Evolutionary conservation across 208 protist genomes (phyloP).

Genomic region (Trypanosoma grayi): DNA sequence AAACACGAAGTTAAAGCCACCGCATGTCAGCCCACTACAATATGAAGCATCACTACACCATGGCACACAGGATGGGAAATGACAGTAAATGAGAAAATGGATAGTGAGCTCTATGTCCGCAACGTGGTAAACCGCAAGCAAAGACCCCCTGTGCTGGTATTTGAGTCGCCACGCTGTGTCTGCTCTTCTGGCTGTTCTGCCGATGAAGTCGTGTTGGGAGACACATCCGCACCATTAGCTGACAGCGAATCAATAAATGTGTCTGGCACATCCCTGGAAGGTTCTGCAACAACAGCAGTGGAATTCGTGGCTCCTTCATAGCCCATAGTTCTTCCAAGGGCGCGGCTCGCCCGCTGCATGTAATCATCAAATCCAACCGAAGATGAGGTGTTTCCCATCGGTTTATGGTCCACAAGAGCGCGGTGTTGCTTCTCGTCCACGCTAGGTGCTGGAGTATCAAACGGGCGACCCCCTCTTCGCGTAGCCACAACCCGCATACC

Average conservation of each 20-base stretch:
- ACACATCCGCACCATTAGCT: slow-evolving; percentile 2
- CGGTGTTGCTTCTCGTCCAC: background rate
- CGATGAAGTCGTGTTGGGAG: background rate
- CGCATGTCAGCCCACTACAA: too few species aligned
- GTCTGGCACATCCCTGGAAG: background rate
- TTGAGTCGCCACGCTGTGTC: background rate
- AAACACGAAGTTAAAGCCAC: background rate
- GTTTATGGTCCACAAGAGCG: too few species aligned
- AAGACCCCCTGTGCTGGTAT: background rate
- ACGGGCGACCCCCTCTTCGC: slow-evolving; percentile 11
- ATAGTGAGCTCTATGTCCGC: slow-evolving; percentile 5
- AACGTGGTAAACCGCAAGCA: slow-evolving; percentile 21
- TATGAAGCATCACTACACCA: too few species aligned
- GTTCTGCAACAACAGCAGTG: background rate
- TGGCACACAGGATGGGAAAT: too few species aligned
- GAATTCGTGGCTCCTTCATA: background rate
- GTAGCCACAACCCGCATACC: slow-evolving; percentile 20
- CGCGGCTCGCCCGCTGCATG: slow-evolving; percentile 19
- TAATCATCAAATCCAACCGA: slow-evolving; percentile 14
- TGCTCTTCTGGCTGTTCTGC: background rate
- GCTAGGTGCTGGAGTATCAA: background rate
- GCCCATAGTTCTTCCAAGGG: slow-evolving; percentile 4
- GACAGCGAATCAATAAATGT: background rate
- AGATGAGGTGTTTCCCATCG: background rate
- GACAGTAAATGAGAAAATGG: slow-evolving; percentile 3